Percentiles rank a stretch among this genome's conserved stretches.
These are phyloP conservation scores for Solanum etuberosum DNA, from an alignment of 257 asterid species.

Conservation along the genomic window DNA sequence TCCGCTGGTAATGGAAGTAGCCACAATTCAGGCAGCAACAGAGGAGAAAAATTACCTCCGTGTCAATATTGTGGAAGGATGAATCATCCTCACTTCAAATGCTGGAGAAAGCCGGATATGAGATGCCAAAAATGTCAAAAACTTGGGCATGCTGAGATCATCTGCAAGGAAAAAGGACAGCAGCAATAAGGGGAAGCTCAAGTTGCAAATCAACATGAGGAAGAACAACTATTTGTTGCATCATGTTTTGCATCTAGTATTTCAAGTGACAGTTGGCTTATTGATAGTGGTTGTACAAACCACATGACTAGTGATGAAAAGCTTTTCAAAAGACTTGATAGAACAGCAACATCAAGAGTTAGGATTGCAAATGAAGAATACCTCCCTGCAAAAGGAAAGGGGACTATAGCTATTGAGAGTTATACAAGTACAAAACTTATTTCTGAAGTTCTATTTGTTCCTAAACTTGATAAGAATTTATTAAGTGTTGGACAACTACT, in stretches of 20 bases:
- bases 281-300: too few relatives aligned
- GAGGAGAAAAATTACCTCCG: not conserved
- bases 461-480: not conserved
- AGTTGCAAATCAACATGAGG: not conserved
- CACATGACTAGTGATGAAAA: too few relatives aligned
- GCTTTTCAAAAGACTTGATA: too few relatives aligned
- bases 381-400: not conserved
- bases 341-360: not conserved
- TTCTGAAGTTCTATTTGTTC: too few relatives aligned
- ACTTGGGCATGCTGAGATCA: not conserved
- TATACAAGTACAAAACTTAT: too few relatives aligned
- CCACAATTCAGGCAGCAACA: not conserved
- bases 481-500: not conserved
- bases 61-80: not conserved
- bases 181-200: not conserved
- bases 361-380: not conserved
- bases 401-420: not conserved
- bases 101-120: not conserved
- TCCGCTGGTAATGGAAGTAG: not conserved
- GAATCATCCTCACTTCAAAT: not conserved
- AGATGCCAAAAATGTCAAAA: too few relatives aligned
- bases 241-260: too few relatives aligned
- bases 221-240: too few relatives aligned
- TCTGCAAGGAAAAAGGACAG: not conserved
- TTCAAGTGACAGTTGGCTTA: too few relatives aligned